phyloP scores from a whole-genome alignment of 495 filamentous ascomycete species.

The Parmelia sp. region DNA sequence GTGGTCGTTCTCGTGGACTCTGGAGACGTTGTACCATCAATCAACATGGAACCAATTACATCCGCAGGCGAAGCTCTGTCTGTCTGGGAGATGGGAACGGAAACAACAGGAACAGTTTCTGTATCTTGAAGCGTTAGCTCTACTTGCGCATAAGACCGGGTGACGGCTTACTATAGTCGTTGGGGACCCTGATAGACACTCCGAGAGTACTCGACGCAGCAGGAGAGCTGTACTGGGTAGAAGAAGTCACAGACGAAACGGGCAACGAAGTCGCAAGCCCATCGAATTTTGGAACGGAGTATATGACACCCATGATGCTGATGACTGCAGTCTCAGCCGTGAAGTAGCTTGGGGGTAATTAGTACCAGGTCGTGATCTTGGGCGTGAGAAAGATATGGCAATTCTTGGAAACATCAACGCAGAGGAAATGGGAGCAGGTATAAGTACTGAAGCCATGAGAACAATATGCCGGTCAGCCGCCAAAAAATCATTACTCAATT shows the following conservation, averaged over 20 bases:
- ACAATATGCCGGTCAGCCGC: too few relatives aligned
- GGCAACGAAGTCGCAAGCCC: background rate
- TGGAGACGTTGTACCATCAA: background rate
- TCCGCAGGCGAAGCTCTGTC: too few relatives aligned
- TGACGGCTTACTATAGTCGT: background rate
- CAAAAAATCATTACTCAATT: too few relatives aligned
- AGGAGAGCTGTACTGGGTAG: background rate
- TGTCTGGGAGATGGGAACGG: background rate
- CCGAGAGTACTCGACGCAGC: background rate
- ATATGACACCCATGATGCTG: background rate
- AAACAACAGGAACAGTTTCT: background rate
- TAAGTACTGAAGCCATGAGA: too few relatives aligned
- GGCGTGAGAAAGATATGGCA: background rate
- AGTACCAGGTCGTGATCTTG: background rate
- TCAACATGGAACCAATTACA: background rate
- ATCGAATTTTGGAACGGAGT: background rate
- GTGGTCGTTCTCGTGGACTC: background rate
- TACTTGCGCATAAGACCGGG: too few relatives aligned
- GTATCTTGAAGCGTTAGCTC: background rate
- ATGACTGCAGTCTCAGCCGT: background rate
- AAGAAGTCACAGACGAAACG: background rate
- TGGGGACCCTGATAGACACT: background rate
- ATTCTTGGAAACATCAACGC: too few relatives aligned
- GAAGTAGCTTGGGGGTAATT: background rate
- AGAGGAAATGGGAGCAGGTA: too few relatives aligned